phyloP scores from a whole-genome alignment of 805 yeast species.

The Teunomyces tritomae region DNA sequence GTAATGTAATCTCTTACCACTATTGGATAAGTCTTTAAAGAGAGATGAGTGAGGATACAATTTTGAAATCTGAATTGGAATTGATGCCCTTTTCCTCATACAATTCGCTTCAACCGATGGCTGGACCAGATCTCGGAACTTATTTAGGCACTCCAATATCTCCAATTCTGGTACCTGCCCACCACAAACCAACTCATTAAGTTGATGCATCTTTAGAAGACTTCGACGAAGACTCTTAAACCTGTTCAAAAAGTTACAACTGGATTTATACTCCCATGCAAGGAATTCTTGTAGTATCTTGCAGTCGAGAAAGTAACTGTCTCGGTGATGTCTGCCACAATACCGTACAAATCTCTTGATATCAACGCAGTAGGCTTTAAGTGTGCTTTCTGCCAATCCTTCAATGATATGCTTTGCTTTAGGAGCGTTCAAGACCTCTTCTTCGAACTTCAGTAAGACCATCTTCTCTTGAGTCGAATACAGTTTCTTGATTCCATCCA shows the following conservation, averaged over 20 bases:
- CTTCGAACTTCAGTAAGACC: not conserved
- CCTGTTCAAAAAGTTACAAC: not conserved
- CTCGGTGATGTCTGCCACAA: not conserved
- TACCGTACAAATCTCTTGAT: conserved; percentile 3
- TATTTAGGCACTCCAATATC: not conserved
- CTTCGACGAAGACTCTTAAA: conserved; percentile 6
- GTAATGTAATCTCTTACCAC: not conserved
- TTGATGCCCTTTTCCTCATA: not conserved
- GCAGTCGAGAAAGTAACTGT: not conserved
- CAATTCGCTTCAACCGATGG: not conserved
- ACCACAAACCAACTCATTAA: conserved; percentile 2
- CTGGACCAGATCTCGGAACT: not conserved
- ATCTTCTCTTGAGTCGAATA: not conserved
- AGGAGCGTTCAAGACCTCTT: not conserved
- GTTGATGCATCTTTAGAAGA: conserved; percentile 3
- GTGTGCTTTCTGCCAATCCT: conserved; percentile 3
- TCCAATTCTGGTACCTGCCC: not conserved
- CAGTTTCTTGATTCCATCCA: not conserved
- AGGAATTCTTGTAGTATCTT: not conserved
- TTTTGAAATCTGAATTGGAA: too few species aligned
- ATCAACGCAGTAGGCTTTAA: conserved; percentile 4
- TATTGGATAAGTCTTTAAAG: not conserved
- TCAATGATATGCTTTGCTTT: not conserved
- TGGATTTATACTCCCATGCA: not conserved
- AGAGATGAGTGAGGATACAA: not conserved